Evolutionary conservation across 2,329 filamentous ascomycete genomes (phyloP).

Genomic region (Venturia oleaginea): DNA sequence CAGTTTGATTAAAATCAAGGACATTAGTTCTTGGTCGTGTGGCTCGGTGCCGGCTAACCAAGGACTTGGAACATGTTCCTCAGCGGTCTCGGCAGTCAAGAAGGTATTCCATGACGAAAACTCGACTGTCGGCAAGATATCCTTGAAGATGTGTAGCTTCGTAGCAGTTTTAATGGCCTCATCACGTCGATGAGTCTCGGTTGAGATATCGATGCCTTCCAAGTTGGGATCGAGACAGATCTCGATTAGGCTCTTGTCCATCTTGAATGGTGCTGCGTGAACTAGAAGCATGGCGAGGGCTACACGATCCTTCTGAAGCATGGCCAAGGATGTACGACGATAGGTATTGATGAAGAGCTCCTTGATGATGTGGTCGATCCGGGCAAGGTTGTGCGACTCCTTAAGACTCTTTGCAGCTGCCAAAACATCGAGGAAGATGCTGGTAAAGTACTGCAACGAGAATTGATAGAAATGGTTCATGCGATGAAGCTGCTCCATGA

Average conservation of each 20-base stretch:
- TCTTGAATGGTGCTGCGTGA: slow-evolving; percentile 90
- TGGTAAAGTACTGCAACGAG: slow-evolving; percentile 93
- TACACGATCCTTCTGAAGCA: slow-evolving; percentile 89
- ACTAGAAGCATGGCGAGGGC: slow-evolving; percentile 91
- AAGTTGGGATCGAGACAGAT: slow-evolving; percentile 70
- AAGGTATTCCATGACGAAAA: slow-evolving; percentile 69
- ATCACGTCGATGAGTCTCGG: slow-evolving; percentile 52
- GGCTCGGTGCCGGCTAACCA: slow-evolving; percentile 58
- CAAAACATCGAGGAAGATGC: slow-evolving; percentile 92
- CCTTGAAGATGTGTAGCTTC: slow-evolving; percentile 64
- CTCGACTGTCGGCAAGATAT: slow-evolving; percentile 54
- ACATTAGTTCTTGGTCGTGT: slow-evolving; percentile 68
- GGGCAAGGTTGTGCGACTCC: slow-evolving; percentile 65
- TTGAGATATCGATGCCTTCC: slow-evolving; percentile 70
- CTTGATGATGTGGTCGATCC: slow-evolving; percentile 82
- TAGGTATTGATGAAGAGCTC: slow-evolving; percentile 88
- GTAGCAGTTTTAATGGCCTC: slow-evolving; percentile 60
- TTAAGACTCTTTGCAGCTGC: slow-evolving; percentile 66
- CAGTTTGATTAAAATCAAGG: slow-evolving; percentile 84
- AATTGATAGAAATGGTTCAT: slow-evolving; percentile 99
- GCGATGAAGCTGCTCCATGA: slow-evolving; percentile 93
- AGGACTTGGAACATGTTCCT: slow-evolving; percentile 68
- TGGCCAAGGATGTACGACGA: slow-evolving; percentile 82
- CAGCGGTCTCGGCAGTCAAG: slow-evolving; percentile 75
- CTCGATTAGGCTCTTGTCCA: slow-evolving; percentile 87